Percentiles rank a stretch among this genome's conserved stretches.
These are phyloP conservation scores for Astrothelium macrocarpum DNA, from an alignment of 495 filamentous ascomycete species.

Conservation along the genomic window DNA sequence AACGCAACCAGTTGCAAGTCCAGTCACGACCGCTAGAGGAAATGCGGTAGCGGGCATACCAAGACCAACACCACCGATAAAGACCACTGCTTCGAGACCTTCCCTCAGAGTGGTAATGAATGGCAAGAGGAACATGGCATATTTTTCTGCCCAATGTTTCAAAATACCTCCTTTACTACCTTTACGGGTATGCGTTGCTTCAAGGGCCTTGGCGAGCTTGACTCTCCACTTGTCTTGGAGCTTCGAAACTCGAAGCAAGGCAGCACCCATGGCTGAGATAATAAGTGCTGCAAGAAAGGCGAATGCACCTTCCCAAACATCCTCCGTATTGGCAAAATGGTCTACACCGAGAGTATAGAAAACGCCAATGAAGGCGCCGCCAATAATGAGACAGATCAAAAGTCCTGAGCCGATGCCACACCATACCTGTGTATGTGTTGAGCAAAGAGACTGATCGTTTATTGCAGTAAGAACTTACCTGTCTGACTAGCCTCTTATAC, in stretches of 20 bases:
- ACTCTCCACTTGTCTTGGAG: slow-evolving; percentile 77
- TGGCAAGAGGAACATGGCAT: slow-evolving; percentile 71
- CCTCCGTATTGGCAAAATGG: slow-evolving; percentile 54
- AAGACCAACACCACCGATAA: slow-evolving; percentile 70
- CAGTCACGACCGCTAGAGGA: slow-evolving; percentile 61
- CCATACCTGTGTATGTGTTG: slow-evolving; percentile 51
- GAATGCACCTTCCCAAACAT: slow-evolving; percentile 73
- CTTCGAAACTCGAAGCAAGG: slow-evolving; percentile 71
- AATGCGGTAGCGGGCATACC: slow-evolving; percentile 63
- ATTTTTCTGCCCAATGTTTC: slow-evolving; percentile 62
- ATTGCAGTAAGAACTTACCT: slow-evolving; percentile 40
- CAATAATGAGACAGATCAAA: slow-evolving; percentile 56
- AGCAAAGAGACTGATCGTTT: not conserved
- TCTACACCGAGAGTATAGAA: slow-evolving; percentile 66
- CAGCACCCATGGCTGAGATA: slow-evolving; percentile 69
- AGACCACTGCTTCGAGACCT: slow-evolving; percentile 73
- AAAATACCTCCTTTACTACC: slow-evolving; percentile 31
- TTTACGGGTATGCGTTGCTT: slow-evolving; percentile 38
- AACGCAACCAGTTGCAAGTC: slow-evolving; percentile 49
- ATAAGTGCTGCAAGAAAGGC: slow-evolving; percentile 61
- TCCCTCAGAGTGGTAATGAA: slow-evolving; percentile 79
- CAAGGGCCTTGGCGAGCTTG: slow-evolving; percentile 62
- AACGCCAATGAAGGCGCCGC: slow-evolving; percentile 63
- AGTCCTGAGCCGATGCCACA: slow-evolving; percentile 54
- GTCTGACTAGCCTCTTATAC: slow-evolving; percentile 60